Conservation (phyloP, 2,329 filamentous ascomycete species). For the Fusarium sp. region DNA sequence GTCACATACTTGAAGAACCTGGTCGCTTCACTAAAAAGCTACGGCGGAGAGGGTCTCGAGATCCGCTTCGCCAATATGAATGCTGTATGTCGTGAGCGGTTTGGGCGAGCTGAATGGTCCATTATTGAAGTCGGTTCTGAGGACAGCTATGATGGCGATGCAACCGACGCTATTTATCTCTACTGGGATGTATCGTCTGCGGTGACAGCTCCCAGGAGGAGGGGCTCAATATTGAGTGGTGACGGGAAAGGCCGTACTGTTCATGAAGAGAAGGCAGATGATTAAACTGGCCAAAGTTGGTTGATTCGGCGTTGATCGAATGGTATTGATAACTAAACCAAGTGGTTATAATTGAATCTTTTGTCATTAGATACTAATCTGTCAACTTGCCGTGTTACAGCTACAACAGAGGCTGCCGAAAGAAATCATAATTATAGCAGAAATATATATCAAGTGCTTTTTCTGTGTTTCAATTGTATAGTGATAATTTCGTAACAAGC, state of each 20-base stretch:
- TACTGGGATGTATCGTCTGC: slow-evolving; percentile 35
- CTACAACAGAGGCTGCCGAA: too few species aligned
- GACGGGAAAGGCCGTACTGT: slow-evolving; percentile 19
- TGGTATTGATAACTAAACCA: too few species aligned
- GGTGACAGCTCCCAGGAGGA: slow-evolving; percentile 29
- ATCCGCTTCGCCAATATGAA: slow-evolving; percentile 60
- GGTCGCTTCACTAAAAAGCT: slow-evolving; percentile 58
- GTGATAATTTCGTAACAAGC: too few species aligned
- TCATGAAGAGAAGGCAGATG: slow-evolving; percentile 35
- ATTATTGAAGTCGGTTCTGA: slow-evolving; percentile 24
- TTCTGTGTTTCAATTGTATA: too few species aligned
- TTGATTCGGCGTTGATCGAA: too few species aligned
- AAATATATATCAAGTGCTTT: too few species aligned
- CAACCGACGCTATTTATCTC: slow-evolving; percentile 9
- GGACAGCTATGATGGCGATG: slow-evolving; percentile 9
- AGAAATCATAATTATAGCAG: too few species aligned
- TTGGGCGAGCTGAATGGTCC: slow-evolving; percentile 52
- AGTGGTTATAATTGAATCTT: too few species aligned
- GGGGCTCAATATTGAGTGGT: slow-evolving; percentile 20
- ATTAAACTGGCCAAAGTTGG: background rate
- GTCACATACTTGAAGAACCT: slow-evolving; percentile 59
- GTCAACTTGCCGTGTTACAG: too few species aligned
- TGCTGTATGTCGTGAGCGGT: slow-evolving; percentile 52
- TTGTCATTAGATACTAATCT: too few species aligned
- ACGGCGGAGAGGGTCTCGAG: slow-evolving; percentile 56